Evolutionary conservation across 805 yeast genomes (phyloP).

Genomic region (Huiozyma sinensis): DNA sequence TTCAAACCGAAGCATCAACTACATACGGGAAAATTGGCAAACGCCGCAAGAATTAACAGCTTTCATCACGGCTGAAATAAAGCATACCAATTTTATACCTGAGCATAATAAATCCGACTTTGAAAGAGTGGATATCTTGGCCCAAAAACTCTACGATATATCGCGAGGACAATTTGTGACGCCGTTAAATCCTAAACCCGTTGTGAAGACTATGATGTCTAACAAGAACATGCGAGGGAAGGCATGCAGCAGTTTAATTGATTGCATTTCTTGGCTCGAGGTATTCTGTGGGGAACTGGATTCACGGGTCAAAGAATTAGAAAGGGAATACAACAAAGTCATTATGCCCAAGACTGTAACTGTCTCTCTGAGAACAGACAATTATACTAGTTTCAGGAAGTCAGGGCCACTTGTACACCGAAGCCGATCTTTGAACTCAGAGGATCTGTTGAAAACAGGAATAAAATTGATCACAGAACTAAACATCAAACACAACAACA

Average conservation of each 20-base stretch:
- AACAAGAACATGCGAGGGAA: conserved; percentile 64
- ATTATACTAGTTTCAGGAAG: conserved; percentile 13
- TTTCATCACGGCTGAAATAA: conserved; percentile 10
- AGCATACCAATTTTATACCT: conserved; percentile 1
- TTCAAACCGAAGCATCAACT: conserved; percentile 35
- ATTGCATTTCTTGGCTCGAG: conserved; percentile 65
- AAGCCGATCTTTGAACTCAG: conserved; percentile 9
- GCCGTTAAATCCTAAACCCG: conserved; percentile 48
- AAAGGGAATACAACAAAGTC: conserved; percentile 39
- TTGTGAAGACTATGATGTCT: conserved; percentile 79
- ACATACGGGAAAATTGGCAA: conserved; percentile 41
- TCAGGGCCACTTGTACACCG: conserved; percentile 11
- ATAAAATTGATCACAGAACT: conserved; percentile 35
- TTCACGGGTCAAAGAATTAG: conserved; percentile 61
- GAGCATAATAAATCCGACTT: conserved; percentile 9
- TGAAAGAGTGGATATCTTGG: conserved; percentile 38
- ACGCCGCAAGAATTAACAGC: conserved; percentile 26
- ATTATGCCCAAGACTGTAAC: conserved; percentile 40
- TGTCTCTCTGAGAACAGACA: conserved; percentile 28
- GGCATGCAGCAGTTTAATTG: conserved; percentile 41
- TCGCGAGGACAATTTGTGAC: conserved; percentile 51
- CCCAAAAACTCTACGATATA: conserved; percentile 45
- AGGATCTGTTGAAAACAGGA: conserved; percentile 26
- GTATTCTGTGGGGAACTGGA: conserved; percentile 75
- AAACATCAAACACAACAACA: conserved; percentile 17